Evolutionary conservation across 345 rosid species (phyloP).

Genomic region (Hypericum perforatum): DNA sequence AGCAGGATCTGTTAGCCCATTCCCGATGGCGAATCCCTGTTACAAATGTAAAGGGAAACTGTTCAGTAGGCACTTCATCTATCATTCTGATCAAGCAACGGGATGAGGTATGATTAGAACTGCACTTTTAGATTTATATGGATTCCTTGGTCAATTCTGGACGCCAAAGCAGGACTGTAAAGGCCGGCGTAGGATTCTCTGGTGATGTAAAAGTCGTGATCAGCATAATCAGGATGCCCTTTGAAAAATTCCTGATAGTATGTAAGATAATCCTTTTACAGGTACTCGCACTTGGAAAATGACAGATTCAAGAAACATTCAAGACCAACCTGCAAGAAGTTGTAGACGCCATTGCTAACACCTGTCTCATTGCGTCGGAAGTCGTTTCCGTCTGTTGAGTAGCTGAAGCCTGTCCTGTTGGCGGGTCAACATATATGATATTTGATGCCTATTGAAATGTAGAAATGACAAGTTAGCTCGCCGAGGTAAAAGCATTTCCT

Average conservation of each 20-base stretch:
- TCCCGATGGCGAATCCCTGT: conserved; percentile 92
- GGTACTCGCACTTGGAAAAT: too few species aligned
- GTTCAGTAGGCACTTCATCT: neutral
- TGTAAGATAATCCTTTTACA: neutral
- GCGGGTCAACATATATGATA: conserved; percentile 78
- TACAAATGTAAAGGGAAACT: neutral
- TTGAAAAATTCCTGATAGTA: conserved; percentile 52
- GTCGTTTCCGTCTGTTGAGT: conserved; percentile 39
- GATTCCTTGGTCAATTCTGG: conserved; percentile 55
- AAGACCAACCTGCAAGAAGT: conserved; percentile 69
- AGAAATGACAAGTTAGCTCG: too few species aligned
- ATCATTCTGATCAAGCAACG: neutral
- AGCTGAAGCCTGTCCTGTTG: conserved; percentile 88
- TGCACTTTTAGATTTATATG: conserved; percentile 67
- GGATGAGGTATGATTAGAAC: neutral
- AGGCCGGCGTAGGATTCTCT: conserved; percentile 97
- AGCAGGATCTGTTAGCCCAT: conserved; percentile 72
- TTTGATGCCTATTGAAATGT: conserved; percentile 85
- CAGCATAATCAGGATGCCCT: conserved; percentile 44
- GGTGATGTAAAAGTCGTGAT: conserved; percentile 69
- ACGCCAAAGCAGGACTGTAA: conserved; percentile 72
- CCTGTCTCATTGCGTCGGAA: conserved; percentile 55
- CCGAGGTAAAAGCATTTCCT: too few species aligned
- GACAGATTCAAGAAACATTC: neutral
- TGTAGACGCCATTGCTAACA: conserved; percentile 68